Evolutionary conservation across 768 basidiomycete species (phyloP).

Genomic region (Boletus reticulatus): DNA sequence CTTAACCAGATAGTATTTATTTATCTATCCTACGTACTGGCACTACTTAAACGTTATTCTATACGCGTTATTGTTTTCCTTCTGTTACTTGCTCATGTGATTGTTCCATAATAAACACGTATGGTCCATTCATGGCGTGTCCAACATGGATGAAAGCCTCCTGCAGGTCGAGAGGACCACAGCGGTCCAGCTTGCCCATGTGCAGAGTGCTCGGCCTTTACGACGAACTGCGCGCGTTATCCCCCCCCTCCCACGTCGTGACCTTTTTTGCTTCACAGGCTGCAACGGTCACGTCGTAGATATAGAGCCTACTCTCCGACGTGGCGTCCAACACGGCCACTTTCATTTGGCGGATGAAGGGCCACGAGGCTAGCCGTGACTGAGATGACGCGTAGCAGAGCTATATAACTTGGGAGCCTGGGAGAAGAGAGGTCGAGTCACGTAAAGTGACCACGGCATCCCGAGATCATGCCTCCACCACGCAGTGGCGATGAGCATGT

Average conservation of each 20-base stretch:
- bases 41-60: conserved; percentile 11
- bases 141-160: too few relatives aligned
- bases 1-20: conserved; percentile 17
- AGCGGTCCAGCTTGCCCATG: background rate
- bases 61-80: conserved; percentile 1
- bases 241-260: background rate
- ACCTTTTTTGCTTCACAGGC: background rate
- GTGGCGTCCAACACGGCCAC: conserved; percentile 18
- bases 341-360: conserved; percentile 11
- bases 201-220: conserved; percentile 9
- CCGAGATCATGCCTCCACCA: conserved; percentile 28
- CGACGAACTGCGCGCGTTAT: conserved; percentile 17
- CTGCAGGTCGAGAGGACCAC: background rate
- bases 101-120: background rate
- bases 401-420: background rate
- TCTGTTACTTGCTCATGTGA: background rate
- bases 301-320: background rate
- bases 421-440: background rate
- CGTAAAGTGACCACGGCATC: conserved; percentile 29
- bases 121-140: background rate
- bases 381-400: background rate
- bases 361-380: conserved; percentile 13
- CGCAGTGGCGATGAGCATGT: conserved; percentile 31
- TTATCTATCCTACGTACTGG: conserved; percentile 7
- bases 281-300: conserved; percentile 11